Conservation (phyloP, 306 rosid genomes). For the Acmispon strigosus region DNA sequence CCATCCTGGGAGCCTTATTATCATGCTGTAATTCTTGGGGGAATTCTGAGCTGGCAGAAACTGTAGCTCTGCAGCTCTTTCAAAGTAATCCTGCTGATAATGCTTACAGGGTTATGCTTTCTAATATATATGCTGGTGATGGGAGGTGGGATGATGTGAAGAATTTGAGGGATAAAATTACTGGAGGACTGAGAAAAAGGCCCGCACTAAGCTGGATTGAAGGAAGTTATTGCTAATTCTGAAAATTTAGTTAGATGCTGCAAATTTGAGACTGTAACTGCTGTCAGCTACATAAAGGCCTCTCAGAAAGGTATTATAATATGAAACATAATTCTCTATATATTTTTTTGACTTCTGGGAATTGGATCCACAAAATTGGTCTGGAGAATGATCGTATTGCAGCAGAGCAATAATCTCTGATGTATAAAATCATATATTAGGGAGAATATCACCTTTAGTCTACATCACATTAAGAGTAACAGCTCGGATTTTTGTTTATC, state of each 20-base stretch:
- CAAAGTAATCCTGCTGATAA: constrained; percentile 38
- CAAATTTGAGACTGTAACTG: not conserved
- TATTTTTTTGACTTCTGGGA: not conserved
- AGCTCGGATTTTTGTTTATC: not conserved
- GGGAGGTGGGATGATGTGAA: constrained; percentile 75
- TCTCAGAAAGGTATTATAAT: constrained; percentile 12
- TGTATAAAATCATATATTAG: constrained; percentile 3
- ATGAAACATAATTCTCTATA: not conserved
- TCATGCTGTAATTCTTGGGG: constrained; percentile 73
- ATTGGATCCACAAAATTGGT: not conserved
- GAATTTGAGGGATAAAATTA: constrained; percentile 56
- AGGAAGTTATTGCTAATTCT: constrained; percentile 21
- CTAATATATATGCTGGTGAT: constrained; percentile 65
- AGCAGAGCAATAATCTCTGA: not conserved
- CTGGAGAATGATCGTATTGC: not conserved
- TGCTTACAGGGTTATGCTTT: constrained; percentile 68
- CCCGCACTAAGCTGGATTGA: constrained; percentile 68
- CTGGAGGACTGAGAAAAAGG: constrained; percentile 42
- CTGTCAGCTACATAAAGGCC: not conserved
- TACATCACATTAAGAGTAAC: constrained; percentile 10
- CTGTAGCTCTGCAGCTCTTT: constrained; percentile 48
- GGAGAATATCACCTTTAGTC: constrained; percentile 6
- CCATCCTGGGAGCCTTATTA: constrained; percentile 79
- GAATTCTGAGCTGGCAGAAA: constrained; percentile 64
- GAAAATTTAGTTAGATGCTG: not conserved